phyloP scores from a whole-genome alignment of 2,329 filamentous ascomycete species.

The Massarina eburnea region DNA sequence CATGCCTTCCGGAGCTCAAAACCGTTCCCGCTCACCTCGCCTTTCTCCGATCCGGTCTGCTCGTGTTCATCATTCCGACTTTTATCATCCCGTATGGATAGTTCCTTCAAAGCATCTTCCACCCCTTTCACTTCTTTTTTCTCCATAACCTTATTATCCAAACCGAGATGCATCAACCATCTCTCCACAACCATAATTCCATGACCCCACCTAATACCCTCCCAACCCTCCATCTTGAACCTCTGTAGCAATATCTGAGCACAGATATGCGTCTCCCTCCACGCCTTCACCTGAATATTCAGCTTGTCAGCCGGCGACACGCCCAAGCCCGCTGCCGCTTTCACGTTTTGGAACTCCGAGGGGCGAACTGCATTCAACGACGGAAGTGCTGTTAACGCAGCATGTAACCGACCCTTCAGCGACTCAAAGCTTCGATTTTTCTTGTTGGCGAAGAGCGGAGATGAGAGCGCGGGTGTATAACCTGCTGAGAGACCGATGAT shows the following conservation, averaged over 20 bases:
- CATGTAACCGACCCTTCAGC: slow-evolving; percentile 14
- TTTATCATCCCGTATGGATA: no score
- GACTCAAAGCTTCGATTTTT: slow-evolving; percentile 3
- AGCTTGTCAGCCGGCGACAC: slow-evolving; percentile 4
- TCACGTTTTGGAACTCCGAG: not conserved
- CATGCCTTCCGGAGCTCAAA: no score
- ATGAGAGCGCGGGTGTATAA: slow-evolving; percentile 8
- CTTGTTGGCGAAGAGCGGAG: not conserved
- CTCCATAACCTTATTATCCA: no score
- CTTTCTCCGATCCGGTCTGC: no score
- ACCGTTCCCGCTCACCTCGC: no score
- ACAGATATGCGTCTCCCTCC: slow-evolving; percentile 18
- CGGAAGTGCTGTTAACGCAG: slow-evolving; percentile 7
- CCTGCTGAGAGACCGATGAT: slow-evolving; percentile 19
- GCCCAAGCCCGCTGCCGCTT: not conserved
- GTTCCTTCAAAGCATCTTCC: no score
- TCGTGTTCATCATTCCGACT: no score
- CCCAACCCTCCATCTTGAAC: slow-evolving; percentile 16
- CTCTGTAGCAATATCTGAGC: slow-evolving; percentile 19
- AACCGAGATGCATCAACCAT: no score
- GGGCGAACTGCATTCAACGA: slow-evolving; percentile 11
- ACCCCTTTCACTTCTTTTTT: no score
- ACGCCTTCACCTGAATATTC: slow-evolving; percentile 8
- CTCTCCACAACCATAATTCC: slow-evolving; percentile 18
- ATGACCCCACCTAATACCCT: slow-evolving; percentile 19